These are phyloP conservation scores for Aspergillus tanneri DNA, from an alignment of 2,329 filamentous ascomycete species.

Conservation along the genomic window DNA sequence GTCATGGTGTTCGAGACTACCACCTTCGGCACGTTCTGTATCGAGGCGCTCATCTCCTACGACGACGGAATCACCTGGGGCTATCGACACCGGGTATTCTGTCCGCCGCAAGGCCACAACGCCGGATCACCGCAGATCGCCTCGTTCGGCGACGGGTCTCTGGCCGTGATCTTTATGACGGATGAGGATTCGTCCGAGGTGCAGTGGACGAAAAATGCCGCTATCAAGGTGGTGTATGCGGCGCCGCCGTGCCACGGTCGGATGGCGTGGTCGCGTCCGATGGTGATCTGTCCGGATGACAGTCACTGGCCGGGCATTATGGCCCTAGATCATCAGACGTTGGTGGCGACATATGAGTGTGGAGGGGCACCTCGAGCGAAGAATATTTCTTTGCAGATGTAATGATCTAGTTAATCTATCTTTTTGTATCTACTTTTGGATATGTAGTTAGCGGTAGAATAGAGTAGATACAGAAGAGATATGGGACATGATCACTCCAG, in stretches of 20 bases:
- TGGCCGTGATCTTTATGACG: constrained; percentile 51
- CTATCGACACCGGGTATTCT: constrained; percentile 43
- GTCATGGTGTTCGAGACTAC: constrained; percentile 52
- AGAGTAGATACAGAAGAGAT: too few species aligned
- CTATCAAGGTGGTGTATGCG: constrained; percentile 44
- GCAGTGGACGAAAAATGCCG: constrained; percentile 42
- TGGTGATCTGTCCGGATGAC: constrained; percentile 30
- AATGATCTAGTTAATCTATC: not conserved
- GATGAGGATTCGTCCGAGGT: constrained; percentile 42
- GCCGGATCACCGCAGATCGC: constrained; percentile 50
- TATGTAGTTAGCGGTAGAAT: too few species aligned
- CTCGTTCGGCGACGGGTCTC: constrained; percentile 38
- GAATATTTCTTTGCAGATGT: constrained; percentile 18
- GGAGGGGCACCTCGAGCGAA: constrained; percentile 27
- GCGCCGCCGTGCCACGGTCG: constrained; percentile 33
- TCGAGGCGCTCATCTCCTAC: constrained; percentile 48
- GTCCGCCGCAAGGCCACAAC: constrained; percentile 38
- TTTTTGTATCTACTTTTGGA: not conserved
- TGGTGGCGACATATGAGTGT: constrained; percentile 32
- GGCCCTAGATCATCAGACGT: constrained; percentile 22
- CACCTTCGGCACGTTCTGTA: constrained; percentile 40
- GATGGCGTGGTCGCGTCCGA: constrained; percentile 36
- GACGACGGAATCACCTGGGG: constrained; percentile 46
- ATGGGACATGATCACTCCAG: too few species aligned
- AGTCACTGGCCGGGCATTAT: constrained; percentile 44